Evolutionary conservation across 202 grass and related monocot species (phyloP).

Genomic region (Tripidium arundinaceum): DNA sequence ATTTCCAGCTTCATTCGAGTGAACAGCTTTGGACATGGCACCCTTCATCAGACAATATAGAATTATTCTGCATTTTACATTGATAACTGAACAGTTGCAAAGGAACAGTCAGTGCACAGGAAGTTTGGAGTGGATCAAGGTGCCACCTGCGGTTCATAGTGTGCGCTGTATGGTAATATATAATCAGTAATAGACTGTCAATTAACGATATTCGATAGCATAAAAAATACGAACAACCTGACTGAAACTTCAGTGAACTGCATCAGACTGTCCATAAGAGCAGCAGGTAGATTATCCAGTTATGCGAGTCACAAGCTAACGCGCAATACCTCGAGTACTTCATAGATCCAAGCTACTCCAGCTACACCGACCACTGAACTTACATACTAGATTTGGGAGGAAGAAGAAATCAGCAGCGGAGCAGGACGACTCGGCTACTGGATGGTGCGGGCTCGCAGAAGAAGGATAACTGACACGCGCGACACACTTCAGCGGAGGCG

Average conservation of each 20-base stretch:
- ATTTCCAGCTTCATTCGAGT: background rate
- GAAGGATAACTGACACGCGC: no score
- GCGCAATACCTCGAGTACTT: background rate
- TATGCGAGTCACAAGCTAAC: background rate
- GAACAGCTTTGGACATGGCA: background rate
- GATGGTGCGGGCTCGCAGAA: no score
- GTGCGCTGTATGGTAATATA: background rate
- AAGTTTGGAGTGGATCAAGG: background rate
- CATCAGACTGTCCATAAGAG: background rate
- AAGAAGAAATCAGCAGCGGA: no score
- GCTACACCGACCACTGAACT: background rate
- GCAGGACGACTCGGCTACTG: no score
- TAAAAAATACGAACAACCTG: background rate
- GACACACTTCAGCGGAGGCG: no score
- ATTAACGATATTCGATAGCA: background rate
- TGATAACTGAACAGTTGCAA: background rate
- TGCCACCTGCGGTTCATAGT: background rate
- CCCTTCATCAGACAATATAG: background rate
- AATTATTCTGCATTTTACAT: background rate
- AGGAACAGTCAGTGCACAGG: background rate
- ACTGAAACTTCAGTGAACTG: background rate
- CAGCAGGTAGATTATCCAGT: background rate
- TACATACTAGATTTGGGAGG: no score
- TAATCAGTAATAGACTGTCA: background rate
- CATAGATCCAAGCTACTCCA: background rate